Conservation (phyloP, 352 stramenopile genomes). For the Phytophthora gonapodyides region DNA sequence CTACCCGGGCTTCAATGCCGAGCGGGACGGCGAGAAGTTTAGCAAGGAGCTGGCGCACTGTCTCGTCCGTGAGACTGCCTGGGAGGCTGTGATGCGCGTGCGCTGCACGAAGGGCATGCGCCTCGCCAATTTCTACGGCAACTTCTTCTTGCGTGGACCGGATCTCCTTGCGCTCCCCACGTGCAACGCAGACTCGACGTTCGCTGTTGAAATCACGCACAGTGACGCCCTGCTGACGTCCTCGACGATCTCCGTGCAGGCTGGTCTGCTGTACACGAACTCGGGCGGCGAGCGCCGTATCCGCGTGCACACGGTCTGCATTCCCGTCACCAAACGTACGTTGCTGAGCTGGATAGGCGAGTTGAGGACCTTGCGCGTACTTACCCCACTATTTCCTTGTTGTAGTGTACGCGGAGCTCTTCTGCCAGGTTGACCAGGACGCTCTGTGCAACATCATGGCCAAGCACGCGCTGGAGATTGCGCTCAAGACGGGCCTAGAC, state of each 20-base stretch:
- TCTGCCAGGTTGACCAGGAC: constrained; percentile 93
- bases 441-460: constrained; percentile 94
- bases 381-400: constrained; percentile 9
- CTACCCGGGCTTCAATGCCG: constrained; percentile 94
- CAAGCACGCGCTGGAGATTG: constrained; percentile 95
- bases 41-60: constrained; percentile 92
- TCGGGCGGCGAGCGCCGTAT: constrained; percentile 97
- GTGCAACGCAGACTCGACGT: constrained; percentile 95
- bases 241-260: constrained; percentile 95
- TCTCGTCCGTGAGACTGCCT: constrained; percentile 93
- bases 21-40: constrained; percentile 94
- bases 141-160: constrained; percentile 97
- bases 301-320: constrained; percentile 96
- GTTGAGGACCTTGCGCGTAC: background rate
- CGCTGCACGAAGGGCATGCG: constrained; percentile 97
- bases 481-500: constrained; percentile 95
- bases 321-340: constrained; percentile 91
- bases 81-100: constrained; percentile 97
- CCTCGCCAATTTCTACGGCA: constrained; percentile 99
- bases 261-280: constrained; percentile 98
- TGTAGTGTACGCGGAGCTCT: constrained; percentile 90
- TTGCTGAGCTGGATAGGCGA: constrained; percentile 7
- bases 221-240: constrained; percentile 95
- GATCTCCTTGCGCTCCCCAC: constrained; percentile 98
- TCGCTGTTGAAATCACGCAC: constrained; percentile 97